Evolutionary conservation across 208 protist genomes (phyloP).

Genomic region (Leishmania major): DNA sequence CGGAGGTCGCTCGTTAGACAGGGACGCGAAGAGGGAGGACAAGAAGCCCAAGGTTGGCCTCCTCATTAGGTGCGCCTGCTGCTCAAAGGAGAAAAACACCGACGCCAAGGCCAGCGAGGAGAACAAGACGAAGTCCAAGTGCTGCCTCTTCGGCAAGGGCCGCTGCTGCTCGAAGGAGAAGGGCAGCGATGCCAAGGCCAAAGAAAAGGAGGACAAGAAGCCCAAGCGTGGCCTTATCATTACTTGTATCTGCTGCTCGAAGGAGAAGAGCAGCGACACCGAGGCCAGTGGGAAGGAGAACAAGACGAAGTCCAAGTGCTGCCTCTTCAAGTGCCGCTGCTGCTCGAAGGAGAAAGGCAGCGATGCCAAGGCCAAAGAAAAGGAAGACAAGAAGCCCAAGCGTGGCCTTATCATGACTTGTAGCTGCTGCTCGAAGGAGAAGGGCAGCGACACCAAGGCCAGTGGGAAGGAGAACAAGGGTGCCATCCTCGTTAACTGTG

Average conservation of each 20-base stretch:
- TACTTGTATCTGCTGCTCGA: background rate
- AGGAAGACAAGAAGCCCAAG: constrained; percentile 10
- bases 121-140: constrained; percentile 1
- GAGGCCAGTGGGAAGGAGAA: background rate
- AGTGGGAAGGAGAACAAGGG: background rate
- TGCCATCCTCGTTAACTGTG: background rate
- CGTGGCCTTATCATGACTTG: background rate
- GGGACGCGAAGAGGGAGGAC: background rate
- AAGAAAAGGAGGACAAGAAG: constrained; percentile 4
- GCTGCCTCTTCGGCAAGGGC: background rate
- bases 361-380: background rate
- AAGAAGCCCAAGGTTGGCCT: background rate
- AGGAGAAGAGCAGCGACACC: background rate
- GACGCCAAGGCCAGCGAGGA: constrained; percentile 5
- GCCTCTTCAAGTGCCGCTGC: background rate
- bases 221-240: background rate
- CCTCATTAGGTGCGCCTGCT: background rate
- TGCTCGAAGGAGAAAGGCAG: background rate
- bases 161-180: background rate
- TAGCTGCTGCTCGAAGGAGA: background rate
- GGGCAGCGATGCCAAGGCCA: background rate
- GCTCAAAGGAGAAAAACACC: background rate
- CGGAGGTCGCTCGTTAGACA: background rate
- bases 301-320: background rate
- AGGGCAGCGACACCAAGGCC: background rate